Conservation (phyloP, 2,329 filamentous ascomycete species). For the Dryadomyces quercus-mongolicae region DNA sequence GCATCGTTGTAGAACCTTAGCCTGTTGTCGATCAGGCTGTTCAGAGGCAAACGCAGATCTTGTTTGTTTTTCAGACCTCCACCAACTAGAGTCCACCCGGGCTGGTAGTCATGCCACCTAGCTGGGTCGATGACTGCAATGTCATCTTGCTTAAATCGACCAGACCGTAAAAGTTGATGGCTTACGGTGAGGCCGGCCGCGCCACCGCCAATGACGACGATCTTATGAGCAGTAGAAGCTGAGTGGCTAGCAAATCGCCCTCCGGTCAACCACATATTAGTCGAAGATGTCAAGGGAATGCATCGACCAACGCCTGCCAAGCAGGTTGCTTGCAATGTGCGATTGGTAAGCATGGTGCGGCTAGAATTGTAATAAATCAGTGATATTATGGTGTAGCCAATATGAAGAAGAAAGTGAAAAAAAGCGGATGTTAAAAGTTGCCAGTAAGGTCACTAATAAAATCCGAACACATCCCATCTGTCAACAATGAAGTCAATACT, state of each 20-base stretch:
- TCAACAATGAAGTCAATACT: too few species aligned
- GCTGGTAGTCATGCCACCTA: conserved; percentile 54
- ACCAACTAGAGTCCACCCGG: conserved; percentile 58
- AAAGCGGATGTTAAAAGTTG: too few species aligned
- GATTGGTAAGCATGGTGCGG: neutral
- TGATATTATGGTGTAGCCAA: neutral
- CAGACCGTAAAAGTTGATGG: conserved; percentile 52
- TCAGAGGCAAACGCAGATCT: conserved; percentile 38
- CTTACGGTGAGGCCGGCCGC: conserved; percentile 52
- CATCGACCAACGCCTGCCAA: neutral
- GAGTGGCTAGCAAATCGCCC: neutral
- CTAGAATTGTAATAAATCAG: neutral
- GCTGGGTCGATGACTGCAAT: conserved; percentile 55
- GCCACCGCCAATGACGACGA: conserved; percentile 30
- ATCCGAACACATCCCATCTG: too few species aligned
- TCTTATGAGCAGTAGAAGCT: conserved; percentile 4
- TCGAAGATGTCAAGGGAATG: neutral
- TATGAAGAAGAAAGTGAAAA: neutral
- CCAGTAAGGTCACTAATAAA: too few species aligned
- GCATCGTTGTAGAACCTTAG: conserved; percentile 45
- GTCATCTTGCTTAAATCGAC: conserved; percentile 43
- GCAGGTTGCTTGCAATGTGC: neutral
- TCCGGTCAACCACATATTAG: neutral
- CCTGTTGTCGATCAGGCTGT: conserved; percentile 42
- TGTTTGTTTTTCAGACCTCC: conserved; percentile 52